Conservation (phyloP, 2,329 filamentous ascomycete genomes). For the Aspergillus thermomutatus region DNA sequence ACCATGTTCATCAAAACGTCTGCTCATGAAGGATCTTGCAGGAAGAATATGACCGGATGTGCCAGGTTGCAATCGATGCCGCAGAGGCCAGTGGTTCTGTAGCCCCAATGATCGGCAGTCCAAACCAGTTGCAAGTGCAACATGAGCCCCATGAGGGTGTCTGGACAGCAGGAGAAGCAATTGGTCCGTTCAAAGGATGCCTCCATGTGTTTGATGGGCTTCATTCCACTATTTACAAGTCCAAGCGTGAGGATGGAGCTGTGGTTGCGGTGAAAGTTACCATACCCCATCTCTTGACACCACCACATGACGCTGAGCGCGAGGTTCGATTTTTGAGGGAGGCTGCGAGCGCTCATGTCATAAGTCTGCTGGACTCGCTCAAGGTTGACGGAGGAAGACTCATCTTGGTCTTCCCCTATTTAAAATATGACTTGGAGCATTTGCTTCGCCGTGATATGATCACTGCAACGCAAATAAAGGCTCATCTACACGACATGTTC, state of each 20-base stretch:
- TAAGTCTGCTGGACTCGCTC: constrained; percentile 72
- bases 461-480: constrained; percentile 38
- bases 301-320: constrained; percentile 77
- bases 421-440: constrained; percentile 68
- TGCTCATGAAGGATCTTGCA: constrained; percentile 34
- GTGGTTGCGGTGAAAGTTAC: constrained; percentile 82
- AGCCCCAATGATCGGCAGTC: constrained; percentile 20
- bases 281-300: constrained; percentile 65
- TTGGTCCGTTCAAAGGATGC: constrained; percentile 57
- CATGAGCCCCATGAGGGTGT: constrained; percentile 21
- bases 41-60: constrained; percentile 54
- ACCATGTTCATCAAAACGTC: neutral
- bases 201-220: constrained; percentile 63
- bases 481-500: constrained; percentile 66
- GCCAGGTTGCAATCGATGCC: constrained; percentile 37
- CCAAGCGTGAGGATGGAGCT: constrained; percentile 42
- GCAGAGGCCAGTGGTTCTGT: constrained; percentile 23
- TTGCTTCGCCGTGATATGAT: constrained; percentile 55
- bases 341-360: constrained; percentile 54
- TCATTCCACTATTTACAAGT: constrained; percentile 80
- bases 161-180: constrained; percentile 33
- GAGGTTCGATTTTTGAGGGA: constrained; percentile 74
- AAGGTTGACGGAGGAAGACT: constrained; percentile 66
- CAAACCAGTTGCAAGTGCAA: constrained; percentile 15
- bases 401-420: constrained; percentile 80